phyloP scores from a whole-genome alignment of 495 filamentous ascomycete species.

The Diplogelasinospora grovesii region DNA sequence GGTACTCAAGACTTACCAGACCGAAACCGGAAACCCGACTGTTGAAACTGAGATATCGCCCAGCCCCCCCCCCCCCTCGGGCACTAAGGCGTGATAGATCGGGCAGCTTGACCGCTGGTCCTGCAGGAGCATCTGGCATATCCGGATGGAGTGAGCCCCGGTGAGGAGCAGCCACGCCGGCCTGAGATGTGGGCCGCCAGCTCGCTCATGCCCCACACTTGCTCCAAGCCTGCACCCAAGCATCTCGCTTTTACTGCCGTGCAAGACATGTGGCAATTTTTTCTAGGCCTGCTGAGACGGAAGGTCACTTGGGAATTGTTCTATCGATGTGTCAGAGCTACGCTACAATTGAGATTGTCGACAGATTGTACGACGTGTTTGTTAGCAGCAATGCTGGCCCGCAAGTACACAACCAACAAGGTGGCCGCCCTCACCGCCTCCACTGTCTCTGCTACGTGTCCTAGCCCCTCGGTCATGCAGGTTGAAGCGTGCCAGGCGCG shows the following conservation, averaged over 20 bases:
- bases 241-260: background rate
- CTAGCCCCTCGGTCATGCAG: too few species aligned
- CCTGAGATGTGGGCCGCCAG: background rate
- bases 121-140: slow-evolving; percentile 4
- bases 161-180: background rate
- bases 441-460: too few species aligned
- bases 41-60: background rate
- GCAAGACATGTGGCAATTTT: background rate
- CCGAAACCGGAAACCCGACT: slow-evolving; percentile 7
- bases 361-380: too few species aligned
- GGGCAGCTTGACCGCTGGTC: slow-evolving; percentile 18
- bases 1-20: background rate
- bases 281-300: background rate
- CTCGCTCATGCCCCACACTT: too few species aligned
- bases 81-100: slow-evolving; percentile 11
- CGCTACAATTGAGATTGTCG: too few species aligned
- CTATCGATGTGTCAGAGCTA: too few species aligned
- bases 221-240: too few species aligned
- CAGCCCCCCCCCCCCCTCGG: slow-evolving; percentile 1
- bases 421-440: too few species aligned
- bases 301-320: background rate
- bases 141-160: background rate
- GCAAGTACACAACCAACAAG: too few species aligned
- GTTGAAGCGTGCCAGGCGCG: too few species aligned
- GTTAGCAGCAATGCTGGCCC: too few species aligned